Conservation (phyloP, 2,329 filamentous ascomycete species). For the Fusarium piperis region DNA sequence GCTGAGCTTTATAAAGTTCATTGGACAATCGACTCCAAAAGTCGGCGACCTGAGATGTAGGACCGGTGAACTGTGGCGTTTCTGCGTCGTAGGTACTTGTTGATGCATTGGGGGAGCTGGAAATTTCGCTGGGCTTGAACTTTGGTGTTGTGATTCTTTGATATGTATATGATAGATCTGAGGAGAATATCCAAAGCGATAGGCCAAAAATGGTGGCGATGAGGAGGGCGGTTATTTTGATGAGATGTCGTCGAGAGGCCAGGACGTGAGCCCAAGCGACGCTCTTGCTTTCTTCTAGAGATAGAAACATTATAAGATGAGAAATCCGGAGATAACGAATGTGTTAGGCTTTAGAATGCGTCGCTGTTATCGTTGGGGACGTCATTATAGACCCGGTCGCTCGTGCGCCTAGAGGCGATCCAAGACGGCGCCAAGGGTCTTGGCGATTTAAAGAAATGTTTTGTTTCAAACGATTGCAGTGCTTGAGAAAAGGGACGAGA, state of each 20-base stretch:
- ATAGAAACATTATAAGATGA: not conserved
- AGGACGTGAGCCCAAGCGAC: not conserved
- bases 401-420: not conserved
- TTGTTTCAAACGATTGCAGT: not conserved
- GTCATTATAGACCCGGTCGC: not conserved
- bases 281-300: not conserved
- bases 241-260: conserved; percentile 14
- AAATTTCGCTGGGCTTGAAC: not conserved
- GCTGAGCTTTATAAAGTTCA: conserved; percentile 21
- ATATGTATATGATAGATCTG: conserved; percentile 19
- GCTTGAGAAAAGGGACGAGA: not conserved
- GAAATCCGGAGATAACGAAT: not conserved
- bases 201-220: conserved; percentile 22
- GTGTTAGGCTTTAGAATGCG: not conserved
- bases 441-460: not conserved
- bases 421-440: not conserved
- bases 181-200: conserved; percentile 33
- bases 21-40: conserved; percentile 27
- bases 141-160: conserved; percentile 12
- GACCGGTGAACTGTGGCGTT: conserved; percentile 17
- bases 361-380: not conserved
- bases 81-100: not conserved
- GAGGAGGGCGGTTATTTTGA: conserved; percentile 20
- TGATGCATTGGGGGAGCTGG: not conserved
- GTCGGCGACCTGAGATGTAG: conserved; percentile 17